Percentiles rank a stretch among this genome's conserved stretches.
Evolutionary conservation across 371 early-diverging fungal genomes (phyloP).

Genomic region (Circinella minor): DNA sequence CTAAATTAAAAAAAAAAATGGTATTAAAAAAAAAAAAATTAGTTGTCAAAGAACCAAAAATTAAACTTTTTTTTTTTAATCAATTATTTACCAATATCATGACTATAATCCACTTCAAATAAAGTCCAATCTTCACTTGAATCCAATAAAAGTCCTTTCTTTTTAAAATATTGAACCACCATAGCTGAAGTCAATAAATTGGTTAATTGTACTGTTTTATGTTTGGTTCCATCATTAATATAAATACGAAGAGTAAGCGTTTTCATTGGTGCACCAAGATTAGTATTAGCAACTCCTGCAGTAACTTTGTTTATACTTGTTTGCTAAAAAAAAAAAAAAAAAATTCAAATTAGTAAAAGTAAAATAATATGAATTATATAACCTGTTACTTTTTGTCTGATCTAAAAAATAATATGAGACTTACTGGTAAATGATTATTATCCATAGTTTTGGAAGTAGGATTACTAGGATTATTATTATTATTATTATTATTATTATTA

Average conservation of each 20-base stretch:
- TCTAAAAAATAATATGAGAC: no score
- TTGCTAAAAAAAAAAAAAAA: conserved; percentile 2
- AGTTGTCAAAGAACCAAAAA: neutral
- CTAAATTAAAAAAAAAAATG: conserved; percentile 42
- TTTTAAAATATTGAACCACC: conserved; percentile 70
- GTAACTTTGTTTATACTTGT: conserved; percentile 15
- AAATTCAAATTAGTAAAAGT: no score
- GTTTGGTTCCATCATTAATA: conserved; percentile 75
- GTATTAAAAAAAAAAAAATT: neutral
- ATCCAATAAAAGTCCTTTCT: conserved; percentile 58
- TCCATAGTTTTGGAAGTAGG: neutral
- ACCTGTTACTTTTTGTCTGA: no score
- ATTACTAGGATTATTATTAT: neutral
- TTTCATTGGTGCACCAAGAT: neutral
- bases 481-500: neutral
- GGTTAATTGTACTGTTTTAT: conserved; percentile 79
- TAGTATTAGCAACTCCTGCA: neutral
- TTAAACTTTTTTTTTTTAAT: neutral
- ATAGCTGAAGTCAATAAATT: conserved; percentile 74
- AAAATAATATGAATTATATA: no score
- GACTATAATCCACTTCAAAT: conserved; percentile 87
- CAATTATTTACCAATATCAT: conserved; percentile 60
- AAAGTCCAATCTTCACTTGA: conserved; percentile 80
- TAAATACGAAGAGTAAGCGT: conserved; percentile 80
- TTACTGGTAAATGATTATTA: neutral